Evolutionary conservation across 495 filamentous ascomycete species (phyloP).

Genomic region (Xylaria flabelliformis): DNA sequence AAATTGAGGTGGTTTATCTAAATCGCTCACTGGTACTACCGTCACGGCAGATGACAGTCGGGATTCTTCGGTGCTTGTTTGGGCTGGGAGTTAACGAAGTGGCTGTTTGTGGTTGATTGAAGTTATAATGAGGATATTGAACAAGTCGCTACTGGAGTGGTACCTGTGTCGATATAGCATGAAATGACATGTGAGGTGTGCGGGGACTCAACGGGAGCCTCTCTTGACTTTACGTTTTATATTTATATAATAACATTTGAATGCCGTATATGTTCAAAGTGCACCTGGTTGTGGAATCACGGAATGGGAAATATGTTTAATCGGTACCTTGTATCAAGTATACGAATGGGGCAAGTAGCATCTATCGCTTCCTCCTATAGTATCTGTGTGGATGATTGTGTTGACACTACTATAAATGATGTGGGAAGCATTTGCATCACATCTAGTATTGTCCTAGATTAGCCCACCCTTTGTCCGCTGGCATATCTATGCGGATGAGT

Average conservation of each 20-base stretch:
- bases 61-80: not conserved
- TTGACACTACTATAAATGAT: not conserved
- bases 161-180: not conserved
- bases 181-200: not conserved
- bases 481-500: not conserved
- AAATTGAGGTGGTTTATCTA: not conserved
- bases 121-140: too few species aligned
- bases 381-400: not conserved
- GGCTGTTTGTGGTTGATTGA: not conserved
- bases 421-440: not conserved
- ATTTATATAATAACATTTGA: not conserved
- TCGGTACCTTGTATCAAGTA: not conserved
- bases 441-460: not conserved
- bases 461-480: not conserved
- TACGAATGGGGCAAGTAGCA: not conserved
- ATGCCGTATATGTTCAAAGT: not conserved
- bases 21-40: not conserved
- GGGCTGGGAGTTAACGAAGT: not conserved
- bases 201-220: not conserved
- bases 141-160: not conserved
- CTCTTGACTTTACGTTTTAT: not conserved
- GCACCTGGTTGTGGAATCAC: not conserved
- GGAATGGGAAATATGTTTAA: not conserved
- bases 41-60: not conserved
- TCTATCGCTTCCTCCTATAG: not conserved